Conservation (phyloP, 208 protist species). For the Acanthamoeba divionensis region DNA sequence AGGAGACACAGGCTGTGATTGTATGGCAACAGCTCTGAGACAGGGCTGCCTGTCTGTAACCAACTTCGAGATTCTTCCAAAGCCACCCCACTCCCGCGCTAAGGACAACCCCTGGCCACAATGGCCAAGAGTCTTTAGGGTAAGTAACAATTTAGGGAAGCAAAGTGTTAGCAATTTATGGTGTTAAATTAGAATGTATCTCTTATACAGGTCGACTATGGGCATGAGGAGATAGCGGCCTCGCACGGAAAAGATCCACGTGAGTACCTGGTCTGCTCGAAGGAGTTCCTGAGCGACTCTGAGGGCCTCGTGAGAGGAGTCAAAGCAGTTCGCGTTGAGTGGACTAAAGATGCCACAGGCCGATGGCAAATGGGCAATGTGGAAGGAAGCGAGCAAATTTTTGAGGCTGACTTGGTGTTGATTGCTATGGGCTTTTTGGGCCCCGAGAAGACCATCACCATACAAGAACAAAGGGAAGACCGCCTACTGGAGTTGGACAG, state of each 20-base stretch:
- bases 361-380: conserved; percentile 55
- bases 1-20: conserved; percentile 85
- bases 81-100: conserved; percentile 65
- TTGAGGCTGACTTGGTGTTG: conserved; percentile 77
- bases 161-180: too few relatives aligned
- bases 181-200: too few relatives aligned
- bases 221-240: conserved; percentile 76
- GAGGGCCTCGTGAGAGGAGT: conserved; percentile 72
- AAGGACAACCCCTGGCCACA: conserved; percentile 82
- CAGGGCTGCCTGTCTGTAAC: conserved; percentile 72
- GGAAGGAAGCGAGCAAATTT: conserved; percentile 53
- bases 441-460: conserved; percentile 67
- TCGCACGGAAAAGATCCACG: conserved; percentile 73
- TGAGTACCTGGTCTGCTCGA: conserved; percentile 73
- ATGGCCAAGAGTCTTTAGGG: conserved; percentile 79
- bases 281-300: conserved; percentile 64
- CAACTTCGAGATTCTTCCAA: conserved; percentile 80
- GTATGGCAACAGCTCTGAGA: conserved; percentile 80
- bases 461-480: background rate
- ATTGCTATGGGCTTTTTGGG: conserved; percentile 84
- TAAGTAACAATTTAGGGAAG: too few relatives aligned
- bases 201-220: conserved; percentile 84
- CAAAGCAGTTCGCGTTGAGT: conserved; percentile 73
- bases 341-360: conserved; percentile 63
- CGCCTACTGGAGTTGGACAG: conserved; percentile 55